A percentile compares a stretch with the other conserved stretches of the same genome.
Evolutionary conservation across 441 rosid species (phyloP).

Genomic region (Pelargonium australe): DNA sequence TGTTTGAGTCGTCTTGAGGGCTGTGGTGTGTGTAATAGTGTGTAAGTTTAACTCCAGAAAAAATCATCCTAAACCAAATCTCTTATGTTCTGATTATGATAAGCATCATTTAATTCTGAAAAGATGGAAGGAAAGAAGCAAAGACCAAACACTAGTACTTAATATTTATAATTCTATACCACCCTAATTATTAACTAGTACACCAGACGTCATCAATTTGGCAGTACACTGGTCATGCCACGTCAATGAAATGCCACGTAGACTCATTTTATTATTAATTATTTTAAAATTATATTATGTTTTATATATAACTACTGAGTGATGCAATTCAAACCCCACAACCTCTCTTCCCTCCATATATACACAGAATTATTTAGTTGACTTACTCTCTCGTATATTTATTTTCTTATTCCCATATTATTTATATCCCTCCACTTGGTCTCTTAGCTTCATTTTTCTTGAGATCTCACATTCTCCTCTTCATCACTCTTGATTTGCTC

Average conservation of each 20-base stretch:
- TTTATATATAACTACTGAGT: not conserved
- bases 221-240: conserved; percentile 7
- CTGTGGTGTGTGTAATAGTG: too few species aligned
- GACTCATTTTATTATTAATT: not conserved
- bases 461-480: not conserved
- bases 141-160: not conserved
- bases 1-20: too few species aligned
- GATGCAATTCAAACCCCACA: conserved; percentile 7
- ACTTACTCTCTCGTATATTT: not conserved
- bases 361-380: conserved; percentile 1
- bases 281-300: not conserved
- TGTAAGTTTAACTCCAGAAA: too few species aligned
- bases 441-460: conserved; percentile 3
- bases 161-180: not conserved
- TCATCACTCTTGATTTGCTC: conserved; percentile 3
- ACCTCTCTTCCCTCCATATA: not conserved
- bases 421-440: not conserved
- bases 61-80: too few species aligned
- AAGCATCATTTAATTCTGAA: not conserved
- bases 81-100: too few species aligned
- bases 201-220: conserved; percentile 3
- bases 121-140: conserved; percentile 3
- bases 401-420: not conserved
- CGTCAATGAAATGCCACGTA: not conserved
- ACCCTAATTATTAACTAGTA: not conserved